Conservation (phyloP, 371 early-diverging fungal genomes). For the Circinella minor region DNA sequence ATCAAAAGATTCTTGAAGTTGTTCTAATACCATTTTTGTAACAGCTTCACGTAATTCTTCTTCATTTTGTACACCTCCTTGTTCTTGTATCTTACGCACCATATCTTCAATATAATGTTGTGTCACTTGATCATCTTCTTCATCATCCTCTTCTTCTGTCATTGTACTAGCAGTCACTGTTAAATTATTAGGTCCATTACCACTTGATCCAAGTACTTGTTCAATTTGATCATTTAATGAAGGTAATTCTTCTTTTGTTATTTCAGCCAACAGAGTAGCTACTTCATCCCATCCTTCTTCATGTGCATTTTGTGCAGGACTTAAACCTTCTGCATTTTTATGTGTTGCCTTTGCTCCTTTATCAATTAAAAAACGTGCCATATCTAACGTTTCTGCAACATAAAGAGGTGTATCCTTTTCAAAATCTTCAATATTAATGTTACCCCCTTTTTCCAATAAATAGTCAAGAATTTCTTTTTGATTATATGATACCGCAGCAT, state of each 20-base stretch:
- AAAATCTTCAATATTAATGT: conserved; percentile 73
- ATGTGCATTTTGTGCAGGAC: conserved; percentile 42
- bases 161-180: conserved; percentile 5
- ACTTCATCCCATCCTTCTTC: conserved; percentile 51
- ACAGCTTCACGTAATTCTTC: conserved; percentile 47
- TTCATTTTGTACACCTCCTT: conserved; percentile 45
- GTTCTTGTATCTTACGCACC: conserved; percentile 38
- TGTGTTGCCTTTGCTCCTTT: conserved; percentile 73
- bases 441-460: conserved; percentile 56
- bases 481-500: conserved; percentile 73
- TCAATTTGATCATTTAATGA: conserved; percentile 23
- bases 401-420: conserved; percentile 91
- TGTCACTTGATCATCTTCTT: conserved; percentile 23
- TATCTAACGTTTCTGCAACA: conserved; percentile 77
- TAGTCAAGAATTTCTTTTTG: conserved; percentile 61
- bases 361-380: conserved; percentile 72
- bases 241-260: conserved; percentile 38
- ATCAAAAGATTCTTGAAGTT: conserved; percentile 26
- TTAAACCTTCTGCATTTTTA: conserved; percentile 67
- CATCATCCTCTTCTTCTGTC: not conserved
- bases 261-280: conserved; percentile 35
- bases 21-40: conserved; percentile 43
- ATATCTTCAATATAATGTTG: conserved; percentile 34
- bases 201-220: conserved; percentile 18
- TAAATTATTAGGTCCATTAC: not conserved